Evolutionary conservation across 2,329 filamentous ascomycete species (phyloP).

Genomic region (Epichloe typhina): DNA sequence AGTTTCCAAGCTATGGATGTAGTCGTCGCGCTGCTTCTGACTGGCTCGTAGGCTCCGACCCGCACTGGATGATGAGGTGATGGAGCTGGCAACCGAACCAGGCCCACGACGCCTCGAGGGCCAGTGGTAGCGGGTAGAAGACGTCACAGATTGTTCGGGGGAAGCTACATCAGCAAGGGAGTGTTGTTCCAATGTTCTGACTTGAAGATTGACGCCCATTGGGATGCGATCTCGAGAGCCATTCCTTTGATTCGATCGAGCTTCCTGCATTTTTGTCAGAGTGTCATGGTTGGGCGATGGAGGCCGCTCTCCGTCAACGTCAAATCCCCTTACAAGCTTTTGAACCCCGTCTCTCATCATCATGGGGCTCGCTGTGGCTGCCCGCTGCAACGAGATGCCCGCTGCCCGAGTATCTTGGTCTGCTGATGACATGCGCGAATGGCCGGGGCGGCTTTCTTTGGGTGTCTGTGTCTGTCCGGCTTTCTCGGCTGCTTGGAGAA

Average conservation of each 20-base stretch:
- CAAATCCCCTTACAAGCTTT: constrained; percentile 17
- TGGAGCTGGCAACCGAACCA: constrained; percentile 43
- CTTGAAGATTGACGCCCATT: constrained; percentile 50
- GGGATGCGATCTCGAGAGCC: constrained; percentile 71
- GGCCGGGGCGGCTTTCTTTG: constrained; percentile 17
- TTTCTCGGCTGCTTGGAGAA: constrained; percentile 15
- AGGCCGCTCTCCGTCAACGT: constrained; percentile 31
- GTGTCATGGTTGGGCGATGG: constrained; percentile 50
- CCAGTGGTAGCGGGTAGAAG: constrained; percentile 43
- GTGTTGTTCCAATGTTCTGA: constrained; percentile 42
- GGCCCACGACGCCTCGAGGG: constrained; percentile 39
- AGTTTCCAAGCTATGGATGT: constrained; percentile 74
- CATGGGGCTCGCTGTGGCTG: constrained; percentile 55
- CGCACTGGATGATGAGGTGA: constrained; percentile 42
- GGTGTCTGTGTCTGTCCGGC: constrained; percentile 13
- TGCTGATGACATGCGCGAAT: constrained; percentile 23
- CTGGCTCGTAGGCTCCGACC: constrained; percentile 36
- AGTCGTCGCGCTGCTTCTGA: constrained; percentile 60
- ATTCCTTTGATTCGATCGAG: constrained; percentile 46
- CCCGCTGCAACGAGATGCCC: constrained; percentile 43
- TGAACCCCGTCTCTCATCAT: constrained; percentile 40
- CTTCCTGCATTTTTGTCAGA: constrained; percentile 47
- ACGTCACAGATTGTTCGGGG: constrained; percentile 41
- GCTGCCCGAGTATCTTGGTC: constrained; percentile 29
- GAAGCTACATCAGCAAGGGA: constrained; percentile 41